Conservation (phyloP, 2,329 filamentous ascomycete genomes). For the Phialophora expanda region DNA sequence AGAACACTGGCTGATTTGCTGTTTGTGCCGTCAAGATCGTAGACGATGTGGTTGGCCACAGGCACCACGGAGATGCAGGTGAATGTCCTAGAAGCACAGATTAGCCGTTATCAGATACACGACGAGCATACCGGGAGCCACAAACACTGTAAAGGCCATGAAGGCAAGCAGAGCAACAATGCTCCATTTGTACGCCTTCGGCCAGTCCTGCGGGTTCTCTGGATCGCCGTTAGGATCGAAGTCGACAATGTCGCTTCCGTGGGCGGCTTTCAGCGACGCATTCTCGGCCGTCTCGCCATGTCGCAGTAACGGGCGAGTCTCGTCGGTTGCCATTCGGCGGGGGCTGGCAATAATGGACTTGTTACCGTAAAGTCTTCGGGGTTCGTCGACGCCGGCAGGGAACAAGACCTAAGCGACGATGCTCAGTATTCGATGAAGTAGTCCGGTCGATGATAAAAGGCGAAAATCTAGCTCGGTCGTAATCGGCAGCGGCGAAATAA, state of each 20-base stretch:
- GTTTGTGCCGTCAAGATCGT: slow-evolving; percentile 50
- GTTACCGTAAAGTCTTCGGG: neutral
- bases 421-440: neutral
- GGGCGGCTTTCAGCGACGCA: neutral
- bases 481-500: neutral
- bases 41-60: slow-evolving; percentile 58
- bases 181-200: slow-evolving; percentile 35
- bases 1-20: slow-evolving; percentile 58
- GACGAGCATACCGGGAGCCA: neutral
- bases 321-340: slow-evolving; percentile 25
- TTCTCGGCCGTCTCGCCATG: slow-evolving; percentile 6
- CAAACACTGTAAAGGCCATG: slow-evolving; percentile 38
- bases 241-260: slow-evolving; percentile 32
- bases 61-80: slow-evolving; percentile 64
- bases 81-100: slow-evolving; percentile 54
- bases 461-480: neutral
- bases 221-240: slow-evolving; percentile 38
- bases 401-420: neutral
- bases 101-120: neutral
- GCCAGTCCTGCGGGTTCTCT: slow-evolving; percentile 40
- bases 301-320: slow-evolving; percentile 30
- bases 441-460: neutral
- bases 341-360: neutral
- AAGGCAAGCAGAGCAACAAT: slow-evolving; percentile 38
- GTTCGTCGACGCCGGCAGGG: neutral